Evolutionary conservation across 2,329 filamentous ascomycete genomes (phyloP), one percentile per base, ranked within the genome.

Genomic region (Sporothrix inflata): DNA sequence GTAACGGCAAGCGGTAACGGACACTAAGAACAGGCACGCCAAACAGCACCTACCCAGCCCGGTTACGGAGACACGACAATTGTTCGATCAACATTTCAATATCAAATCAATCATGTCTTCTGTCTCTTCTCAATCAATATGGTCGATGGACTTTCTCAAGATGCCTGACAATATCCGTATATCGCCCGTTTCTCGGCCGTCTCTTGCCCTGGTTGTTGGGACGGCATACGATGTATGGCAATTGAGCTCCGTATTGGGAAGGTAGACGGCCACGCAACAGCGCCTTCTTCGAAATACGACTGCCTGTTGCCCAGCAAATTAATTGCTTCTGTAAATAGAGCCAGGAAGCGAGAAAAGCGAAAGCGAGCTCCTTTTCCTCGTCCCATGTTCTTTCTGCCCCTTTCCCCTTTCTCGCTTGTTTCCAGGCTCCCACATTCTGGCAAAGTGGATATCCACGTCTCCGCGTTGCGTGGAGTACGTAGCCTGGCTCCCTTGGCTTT

Each of bases 11-110:
- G 60, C 19, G 60, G 34, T 45, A 65, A 16, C 60, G 60, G 60
- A 65, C 42, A 45, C 63, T 49, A 66, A 12, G 19, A 12, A 1
- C 24, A 67, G 63, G 24, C 27, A n/a, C 34, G 38, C 38, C 40
- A 30, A 19, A 65, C n/a, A n/a, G 47, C 45, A 40, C n/a, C 34
- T 69, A 24, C 47, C 66, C 49, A 30, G 60, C 34, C 66, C 47
- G 66, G 49, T 69, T 55, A 42, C 66, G 66, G 66, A 69, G 66
- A 38, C 66, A 53, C 47, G 30, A 40, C 65, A 67, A 42, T 42
- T 24, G n/a, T 42, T n/a, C 38, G 11, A 65, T 19, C 38, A 45
- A 38, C 14, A 21, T 65, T 27, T 65, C 4, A 4, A 14, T 63
- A 45, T 45, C 34, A 42, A 9, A 63, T 16, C 38, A 42, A 4